phyloP scores from a whole-genome alignment of 345 rosid species.

The Clausena lansium region DNA sequence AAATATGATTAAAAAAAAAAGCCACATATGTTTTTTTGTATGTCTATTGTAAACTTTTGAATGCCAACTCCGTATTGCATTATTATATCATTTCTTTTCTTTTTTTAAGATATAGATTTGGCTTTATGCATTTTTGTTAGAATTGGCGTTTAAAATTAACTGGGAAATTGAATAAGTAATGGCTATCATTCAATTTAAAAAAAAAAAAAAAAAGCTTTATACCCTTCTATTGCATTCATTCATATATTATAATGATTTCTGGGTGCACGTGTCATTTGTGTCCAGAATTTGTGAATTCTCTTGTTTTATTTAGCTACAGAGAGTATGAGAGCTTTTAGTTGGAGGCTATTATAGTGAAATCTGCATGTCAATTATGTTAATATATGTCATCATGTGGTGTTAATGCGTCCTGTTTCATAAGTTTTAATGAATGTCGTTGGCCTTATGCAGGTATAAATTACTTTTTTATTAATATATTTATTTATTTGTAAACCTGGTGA shows the following conservation, averaged over 20 bases:
- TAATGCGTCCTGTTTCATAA: not conserved
- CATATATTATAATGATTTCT: not conserved
- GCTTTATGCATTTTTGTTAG: not conserved
- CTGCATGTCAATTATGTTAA: not conserved
- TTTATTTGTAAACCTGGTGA: not conserved
- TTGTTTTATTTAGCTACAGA: not conserved
- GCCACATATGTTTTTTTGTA: not conserved
- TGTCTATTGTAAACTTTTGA: not conserved
- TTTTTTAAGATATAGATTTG: not conserved
- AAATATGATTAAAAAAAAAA: no score
- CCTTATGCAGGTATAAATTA: slow-evolving; percentile 11
- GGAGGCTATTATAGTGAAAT: no score
- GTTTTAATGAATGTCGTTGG: not conserved
- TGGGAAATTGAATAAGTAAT: not conserved
- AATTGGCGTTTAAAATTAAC: not conserved
- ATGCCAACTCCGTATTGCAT: not conserved
- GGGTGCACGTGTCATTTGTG: not conserved
- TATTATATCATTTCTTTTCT: not conserved
- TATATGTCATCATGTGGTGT: not conserved
- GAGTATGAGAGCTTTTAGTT: not conserved
- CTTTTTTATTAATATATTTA: not conserved
- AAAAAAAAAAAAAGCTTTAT: not conserved
- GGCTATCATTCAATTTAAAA: not conserved
- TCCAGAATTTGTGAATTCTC: not conserved
- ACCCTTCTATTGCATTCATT: not conserved